Conservation (phyloP, 768 basidiomycete genomes). For the Kwoniella sp. region DNA sequence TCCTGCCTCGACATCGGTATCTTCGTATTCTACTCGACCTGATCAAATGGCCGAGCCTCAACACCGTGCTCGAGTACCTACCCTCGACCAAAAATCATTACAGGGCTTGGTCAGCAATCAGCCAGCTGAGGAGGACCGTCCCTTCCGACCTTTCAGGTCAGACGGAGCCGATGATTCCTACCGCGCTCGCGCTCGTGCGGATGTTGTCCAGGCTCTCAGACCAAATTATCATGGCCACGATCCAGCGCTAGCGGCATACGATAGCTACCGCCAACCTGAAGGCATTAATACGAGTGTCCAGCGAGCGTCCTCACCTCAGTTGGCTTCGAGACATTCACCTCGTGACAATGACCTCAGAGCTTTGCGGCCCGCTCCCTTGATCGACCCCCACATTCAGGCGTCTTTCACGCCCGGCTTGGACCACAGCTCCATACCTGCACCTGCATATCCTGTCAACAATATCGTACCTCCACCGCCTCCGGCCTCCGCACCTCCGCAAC, state of each 20-base stretch:
- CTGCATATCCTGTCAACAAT: neutral
- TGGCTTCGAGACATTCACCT: neutral
- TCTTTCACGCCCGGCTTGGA: neutral
- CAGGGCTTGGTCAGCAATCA: constrained; percentile 1
- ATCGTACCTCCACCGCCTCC: neutral
- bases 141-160: constrained; percentile 22
- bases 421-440: neutral
- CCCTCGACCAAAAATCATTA: neutral
- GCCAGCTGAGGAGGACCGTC: constrained; percentile 18
- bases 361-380: neutral
- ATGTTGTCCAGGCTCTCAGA: neutral
- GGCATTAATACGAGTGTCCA: neutral
- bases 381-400: neutral
- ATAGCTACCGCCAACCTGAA: neutral
- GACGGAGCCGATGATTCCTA: neutral
- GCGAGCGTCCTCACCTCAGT: neutral
- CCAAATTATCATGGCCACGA: neutral
- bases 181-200: neutral
- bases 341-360: neutral
- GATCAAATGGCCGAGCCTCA: neutral
- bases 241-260: neutral
- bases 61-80: neutral
- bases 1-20: neutral
- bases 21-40: neutral
- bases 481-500: neutral